These are phyloP conservation scores for Metschnikowia koreensis DNA, from an alignment of 805 yeast species.

Conservation along the genomic window DNA sequence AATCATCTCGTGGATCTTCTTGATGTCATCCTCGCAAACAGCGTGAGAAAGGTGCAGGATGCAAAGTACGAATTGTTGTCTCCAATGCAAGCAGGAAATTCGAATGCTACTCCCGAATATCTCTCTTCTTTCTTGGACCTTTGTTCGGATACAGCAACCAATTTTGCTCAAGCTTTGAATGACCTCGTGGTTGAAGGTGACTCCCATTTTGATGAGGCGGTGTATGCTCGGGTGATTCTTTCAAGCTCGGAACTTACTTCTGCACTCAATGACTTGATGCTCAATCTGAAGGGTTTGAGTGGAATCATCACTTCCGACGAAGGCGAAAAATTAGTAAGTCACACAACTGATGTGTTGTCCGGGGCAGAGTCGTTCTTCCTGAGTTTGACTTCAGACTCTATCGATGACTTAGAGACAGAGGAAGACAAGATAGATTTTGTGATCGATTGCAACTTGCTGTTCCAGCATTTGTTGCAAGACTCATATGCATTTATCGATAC, in stretches of 20 bases:
- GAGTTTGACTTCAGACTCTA: constrained; percentile 51
- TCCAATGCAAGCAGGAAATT: constrained; percentile 80
- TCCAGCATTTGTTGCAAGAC: constrained; percentile 68
- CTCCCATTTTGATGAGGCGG: constrained; percentile 44
- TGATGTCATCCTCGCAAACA: constrained; percentile 70
- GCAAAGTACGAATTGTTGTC: constrained; percentile 67
- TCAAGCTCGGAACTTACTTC: constrained; percentile 63
- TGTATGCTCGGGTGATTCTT: constrained; percentile 60
- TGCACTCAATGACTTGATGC: constrained; percentile 58
- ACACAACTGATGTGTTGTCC: constrained; percentile 57
- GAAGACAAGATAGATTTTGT: constrained; percentile 71
- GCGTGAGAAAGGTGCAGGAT: constrained; percentile 72
- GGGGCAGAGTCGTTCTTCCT: constrained; percentile 62
- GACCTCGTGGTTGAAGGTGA: constrained; percentile 75
- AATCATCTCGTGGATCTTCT: constrained; percentile 52
- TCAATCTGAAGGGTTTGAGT: constrained; percentile 68
- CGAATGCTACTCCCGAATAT: constrained; percentile 69
- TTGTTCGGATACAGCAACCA: constrained; percentile 68
- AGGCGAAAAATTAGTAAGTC: constrained; percentile 48
- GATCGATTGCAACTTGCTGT: constrained; percentile 68
- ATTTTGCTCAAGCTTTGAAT: constrained; percentile 76
- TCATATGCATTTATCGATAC: constrained; percentile 55
- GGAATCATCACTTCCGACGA: constrained; percentile 52
- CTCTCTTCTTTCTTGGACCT: constrained; percentile 68
- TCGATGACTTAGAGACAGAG: constrained; percentile 53